Percentiles rank a stretch among this genome's conserved stretches.
These are phyloP conservation scores for Malassezia obtusa DNA, from an alignment of 1,284 basidiomycete species.

Conservation along the genomic window DNA sequence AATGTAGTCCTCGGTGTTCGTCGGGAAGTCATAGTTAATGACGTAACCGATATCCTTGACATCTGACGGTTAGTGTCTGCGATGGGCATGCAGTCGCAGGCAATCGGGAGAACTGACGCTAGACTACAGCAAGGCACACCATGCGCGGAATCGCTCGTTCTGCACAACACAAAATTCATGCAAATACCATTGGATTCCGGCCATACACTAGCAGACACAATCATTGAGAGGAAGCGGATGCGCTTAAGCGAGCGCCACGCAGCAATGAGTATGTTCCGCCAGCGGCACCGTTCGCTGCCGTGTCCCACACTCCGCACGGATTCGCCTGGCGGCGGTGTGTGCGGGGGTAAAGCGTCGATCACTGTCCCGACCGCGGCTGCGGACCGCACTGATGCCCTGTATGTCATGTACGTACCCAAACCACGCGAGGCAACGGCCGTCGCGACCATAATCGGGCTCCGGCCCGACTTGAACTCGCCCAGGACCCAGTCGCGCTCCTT, in stretches of 20 bases:
- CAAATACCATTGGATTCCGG: conserved; percentile 1
- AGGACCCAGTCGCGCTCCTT: conserved; percentile 96
- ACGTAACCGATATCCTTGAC: conserved; percentile 84
- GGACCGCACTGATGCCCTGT: neutral
- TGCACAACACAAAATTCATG: neutral
- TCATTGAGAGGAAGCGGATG: neutral
- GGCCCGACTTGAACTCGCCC: conserved; percentile 92
- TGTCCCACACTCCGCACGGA: neutral
- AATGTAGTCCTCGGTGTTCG: conserved; percentile 88
- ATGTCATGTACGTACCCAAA: conserved; percentile 72
- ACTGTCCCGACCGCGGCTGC: neutral
- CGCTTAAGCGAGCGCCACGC: neutral
- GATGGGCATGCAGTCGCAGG: neutral
- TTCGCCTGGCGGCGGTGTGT: no score
- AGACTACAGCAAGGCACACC: neutral
- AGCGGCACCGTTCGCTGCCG: neutral
- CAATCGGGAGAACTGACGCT: neutral
- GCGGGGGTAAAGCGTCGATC: no score
- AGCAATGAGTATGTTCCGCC: conserved; percentile 4
- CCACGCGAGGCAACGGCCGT: conserved; percentile 79
- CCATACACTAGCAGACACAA: conserved; percentile 7
- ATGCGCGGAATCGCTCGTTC: neutral
- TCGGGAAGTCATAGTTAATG: conserved; percentile 85
- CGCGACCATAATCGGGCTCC: conserved; percentile 94
- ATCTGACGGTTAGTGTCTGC: conserved; percentile 53